Evolutionary conservation across 2,329 filamentous ascomycete genomes (phyloP).

Genomic region (Arthrobotrys musiformis): DNA sequence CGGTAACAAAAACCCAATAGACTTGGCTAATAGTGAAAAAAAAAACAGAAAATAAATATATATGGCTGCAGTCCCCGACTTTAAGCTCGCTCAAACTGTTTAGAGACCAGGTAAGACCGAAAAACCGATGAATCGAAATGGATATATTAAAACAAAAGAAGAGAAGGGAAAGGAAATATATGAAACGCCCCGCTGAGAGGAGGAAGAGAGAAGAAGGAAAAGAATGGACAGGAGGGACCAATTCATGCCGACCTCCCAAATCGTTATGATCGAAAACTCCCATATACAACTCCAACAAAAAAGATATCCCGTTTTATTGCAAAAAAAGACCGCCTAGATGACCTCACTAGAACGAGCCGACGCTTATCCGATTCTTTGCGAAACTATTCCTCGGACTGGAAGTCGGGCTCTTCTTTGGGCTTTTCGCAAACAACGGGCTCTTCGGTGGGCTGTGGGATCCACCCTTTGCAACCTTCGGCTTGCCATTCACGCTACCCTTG

Average conservation of each 20-base stretch:
- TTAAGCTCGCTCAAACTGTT: not conserved
- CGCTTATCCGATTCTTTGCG: slow-evolving; percentile 44
- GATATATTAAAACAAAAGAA: slow-evolving; percentile 10
- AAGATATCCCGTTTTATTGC: not conserved
- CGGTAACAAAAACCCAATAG: not conserved
- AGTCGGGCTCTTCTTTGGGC: slow-evolving; percentile 30
- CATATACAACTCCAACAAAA: slow-evolving; percentile 2
- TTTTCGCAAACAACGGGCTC: slow-evolving; percentile 34
- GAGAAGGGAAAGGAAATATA: not conserved
- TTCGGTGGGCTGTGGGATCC: slow-evolving; percentile 28
- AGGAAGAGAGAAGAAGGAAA: not conserved
- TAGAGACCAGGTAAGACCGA: not conserved
- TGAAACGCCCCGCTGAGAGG: not conserved
- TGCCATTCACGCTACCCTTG: slow-evolving; percentile 33
- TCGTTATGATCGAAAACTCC: not conserved
- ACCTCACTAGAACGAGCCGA: slow-evolving; percentile 29
- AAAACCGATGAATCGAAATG: not conserved
- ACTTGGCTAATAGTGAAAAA: not conserved
- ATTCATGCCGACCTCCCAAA: not conserved
- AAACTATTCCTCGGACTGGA: slow-evolving; percentile 42
- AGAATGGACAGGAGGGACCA: not conserved
- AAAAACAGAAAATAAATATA: no score
- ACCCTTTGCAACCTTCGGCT: slow-evolving; percentile 27
- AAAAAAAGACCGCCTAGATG: not conserved
- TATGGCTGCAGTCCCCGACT: not conserved